A percentile compares a stretch with the other conserved stretches of the same genome.
phyloP scores from a whole-genome alignment of 2,329 filamentous ascomycete species.

The Scleromitrula shiraiana region DNA sequence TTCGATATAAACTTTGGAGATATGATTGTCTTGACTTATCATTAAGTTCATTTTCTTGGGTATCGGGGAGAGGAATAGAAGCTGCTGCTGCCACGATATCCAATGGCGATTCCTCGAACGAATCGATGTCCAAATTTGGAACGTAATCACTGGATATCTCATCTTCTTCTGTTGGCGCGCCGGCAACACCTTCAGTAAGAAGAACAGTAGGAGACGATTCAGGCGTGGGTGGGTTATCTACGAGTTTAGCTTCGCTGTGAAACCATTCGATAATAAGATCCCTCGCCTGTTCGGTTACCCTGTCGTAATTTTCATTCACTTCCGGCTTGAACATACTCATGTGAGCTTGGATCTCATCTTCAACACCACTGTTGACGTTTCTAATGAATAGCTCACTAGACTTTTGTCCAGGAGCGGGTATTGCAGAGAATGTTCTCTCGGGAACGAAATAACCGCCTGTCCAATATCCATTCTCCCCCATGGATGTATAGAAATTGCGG shows the following conservation, averaged over 20 bases:
- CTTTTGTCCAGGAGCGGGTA: constrained; percentile 37
- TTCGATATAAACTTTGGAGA: constrained; percentile 7
- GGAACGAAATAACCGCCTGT: constrained; percentile 51
- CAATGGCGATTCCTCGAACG: background rate
- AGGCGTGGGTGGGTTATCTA: constrained; percentile 1
- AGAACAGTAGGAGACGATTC: background rate
- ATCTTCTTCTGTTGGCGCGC: background rate
- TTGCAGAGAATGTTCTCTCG: constrained; percentile 72
- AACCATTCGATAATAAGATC: constrained; percentile 17
- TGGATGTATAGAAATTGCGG: constrained; percentile 66
- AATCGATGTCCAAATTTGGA: background rate
- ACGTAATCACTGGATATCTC: background rate
- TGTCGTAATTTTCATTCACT: constrained; percentile 19
- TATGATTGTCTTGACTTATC: constrained; percentile 6
- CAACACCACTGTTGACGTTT: constrained; percentile 16
- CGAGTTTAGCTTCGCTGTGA: background rate
- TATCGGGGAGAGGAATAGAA: constrained; percentile 2
- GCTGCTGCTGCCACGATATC: constrained; percentile 7
- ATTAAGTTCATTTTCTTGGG: constrained; percentile 7
- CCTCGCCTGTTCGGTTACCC: constrained; percentile 14
- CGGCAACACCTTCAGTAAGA: background rate
- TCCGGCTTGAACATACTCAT: constrained; percentile 24
- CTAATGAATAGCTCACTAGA: constrained; percentile 15
- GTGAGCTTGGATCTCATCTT: constrained; percentile 24
- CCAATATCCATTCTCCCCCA: constrained; percentile 64